Base-by-base conservation (phyloP, 2,329 filamentous ascomycete genomes). In the Nemania diffusa region DNA sequence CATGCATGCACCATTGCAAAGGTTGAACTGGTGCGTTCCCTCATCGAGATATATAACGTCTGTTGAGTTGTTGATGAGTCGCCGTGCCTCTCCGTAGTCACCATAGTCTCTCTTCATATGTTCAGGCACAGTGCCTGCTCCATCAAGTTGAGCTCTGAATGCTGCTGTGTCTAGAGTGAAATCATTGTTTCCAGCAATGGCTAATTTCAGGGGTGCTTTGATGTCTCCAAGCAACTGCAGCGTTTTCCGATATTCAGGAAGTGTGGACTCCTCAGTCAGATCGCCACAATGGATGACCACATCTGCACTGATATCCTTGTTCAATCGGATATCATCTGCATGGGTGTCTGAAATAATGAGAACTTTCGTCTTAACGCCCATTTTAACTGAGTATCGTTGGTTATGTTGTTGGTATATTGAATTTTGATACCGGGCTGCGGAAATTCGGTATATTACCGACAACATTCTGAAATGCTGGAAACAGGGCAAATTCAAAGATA, bases 171-270 rank as follows among this genome's bases (percentile, higher is more conserved):
- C 80, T 2, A 83, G 73, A 0, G 78, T 81, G 46, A 84, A 84
- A 66, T 87, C 84, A 65, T 87, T 84, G 58, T 86, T 87, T 0
- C 85, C 84, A 1, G 84, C 79, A 50, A 87, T 85, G 5, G 81
- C 75, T 1, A 87, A 71, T 62, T 86, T 87, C 3, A 85, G 73
- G 0, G 81, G 79, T 0, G 84, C 83, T 0, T 81, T 64, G 17
- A 86, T 73, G 0, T 57, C 58, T 8, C 77, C 69, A 0, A 87
- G 75, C 0, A 83, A 71, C 1, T 75, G 62, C 4, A 86, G 72
- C 0, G 81, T 76, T 2, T 72, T 67, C 24, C 68, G 72, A 51
- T 81, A 82, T 51, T 84, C 82, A 0, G 75, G 56, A 0, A 85
- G 57, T 26, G 79, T 83, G 0, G 83, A 85, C 26, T 78, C 73